phyloP scores from a whole-genome alignment of 208 protist species.

The Leptomonas seymouri region DNA sequence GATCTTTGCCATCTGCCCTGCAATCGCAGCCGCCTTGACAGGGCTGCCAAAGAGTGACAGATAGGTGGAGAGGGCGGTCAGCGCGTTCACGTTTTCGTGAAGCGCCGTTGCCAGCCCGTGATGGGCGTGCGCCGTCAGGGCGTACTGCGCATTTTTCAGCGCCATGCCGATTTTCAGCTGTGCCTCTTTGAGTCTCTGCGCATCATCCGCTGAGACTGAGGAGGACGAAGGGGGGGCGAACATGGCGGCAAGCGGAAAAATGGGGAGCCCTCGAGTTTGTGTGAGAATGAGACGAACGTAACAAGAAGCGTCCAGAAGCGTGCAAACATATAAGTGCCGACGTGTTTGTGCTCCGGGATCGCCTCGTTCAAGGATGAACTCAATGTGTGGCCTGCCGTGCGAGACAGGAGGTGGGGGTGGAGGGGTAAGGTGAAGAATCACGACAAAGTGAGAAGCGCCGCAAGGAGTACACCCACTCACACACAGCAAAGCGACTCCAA shows the following conservation, averaged over 20 bases:
- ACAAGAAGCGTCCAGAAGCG: background rate
- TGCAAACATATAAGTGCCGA: no score
- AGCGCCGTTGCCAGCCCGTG: conserved; percentile 45
- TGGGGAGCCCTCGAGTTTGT: background rate
- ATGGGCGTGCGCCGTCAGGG: conserved; percentile 45
- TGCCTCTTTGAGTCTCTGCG: conserved; percentile 43
- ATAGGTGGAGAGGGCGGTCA: conserved; percentile 62
- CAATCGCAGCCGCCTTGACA: conserved; percentile 67
- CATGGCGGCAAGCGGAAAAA: conserved; percentile 4
- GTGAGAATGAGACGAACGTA: no score
- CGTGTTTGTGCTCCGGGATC: no score
- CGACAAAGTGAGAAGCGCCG: no score
- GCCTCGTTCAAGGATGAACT: background rate
- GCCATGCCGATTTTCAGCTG: conserved; percentile 60
- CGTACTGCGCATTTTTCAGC: conserved; percentile 66
- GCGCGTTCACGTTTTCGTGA: conserved; percentile 44
- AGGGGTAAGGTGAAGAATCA: no score
- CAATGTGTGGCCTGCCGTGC: background rate
- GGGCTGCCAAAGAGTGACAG: conserved; percentile 54
- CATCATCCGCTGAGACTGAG: conserved; percentile 23
- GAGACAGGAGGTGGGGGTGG: background rate
- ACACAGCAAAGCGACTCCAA: background rate
- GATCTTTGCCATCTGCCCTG: conserved; percentile 71
- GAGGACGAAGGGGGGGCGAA: conserved; percentile 14
- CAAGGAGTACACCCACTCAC: no score